These are phyloP conservation scores for Chenopodium quinoa DNA, from an alignment of 148 eudicot genomes.

Conservation along the genomic window DNA sequence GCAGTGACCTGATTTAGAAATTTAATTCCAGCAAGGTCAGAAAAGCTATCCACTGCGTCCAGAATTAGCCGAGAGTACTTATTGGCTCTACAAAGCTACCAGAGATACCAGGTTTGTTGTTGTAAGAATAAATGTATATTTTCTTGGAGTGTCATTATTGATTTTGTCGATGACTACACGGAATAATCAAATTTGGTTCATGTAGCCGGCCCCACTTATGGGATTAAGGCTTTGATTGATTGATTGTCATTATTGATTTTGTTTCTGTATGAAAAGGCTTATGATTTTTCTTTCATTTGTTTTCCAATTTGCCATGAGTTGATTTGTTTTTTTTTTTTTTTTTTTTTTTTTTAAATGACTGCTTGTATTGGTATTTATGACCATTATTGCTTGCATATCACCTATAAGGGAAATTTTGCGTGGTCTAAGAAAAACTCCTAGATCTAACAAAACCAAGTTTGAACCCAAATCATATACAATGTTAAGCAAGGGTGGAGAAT, in stretches of 20 bases:
- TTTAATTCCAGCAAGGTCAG: conserved; percentile 80
- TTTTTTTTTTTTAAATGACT: neutral
- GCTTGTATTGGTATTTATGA: neutral
- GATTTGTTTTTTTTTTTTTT: neutral
- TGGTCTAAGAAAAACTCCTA: too few relatives aligned
- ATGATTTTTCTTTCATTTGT: neutral
- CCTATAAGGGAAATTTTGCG: too few relatives aligned
- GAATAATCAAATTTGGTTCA: too few relatives aligned
- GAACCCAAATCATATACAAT: too few relatives aligned
- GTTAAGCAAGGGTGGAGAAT: too few relatives aligned
- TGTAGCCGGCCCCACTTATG: too few relatives aligned
- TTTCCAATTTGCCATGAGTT: neutral
- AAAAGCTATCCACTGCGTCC: conserved; percentile 98
- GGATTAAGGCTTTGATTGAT: too few relatives aligned
- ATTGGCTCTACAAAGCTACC: conserved; percentile 99
- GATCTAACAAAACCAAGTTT: too few relatives aligned
- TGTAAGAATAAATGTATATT: too few relatives aligned
- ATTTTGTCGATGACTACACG: too few relatives aligned
- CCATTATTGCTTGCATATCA: neutral
- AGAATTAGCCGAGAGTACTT: conserved; percentile 94
- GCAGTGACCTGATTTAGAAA: conserved; percentile 8
- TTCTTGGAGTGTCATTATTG: neutral
- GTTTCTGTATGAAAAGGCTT: neutral
- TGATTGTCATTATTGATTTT: neutral
- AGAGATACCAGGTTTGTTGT: conserved; percentile 83